phyloP scores from a whole-genome alignment of 2,329 filamentous ascomycete species.

The Zymoseptoria tritici region DNA sequence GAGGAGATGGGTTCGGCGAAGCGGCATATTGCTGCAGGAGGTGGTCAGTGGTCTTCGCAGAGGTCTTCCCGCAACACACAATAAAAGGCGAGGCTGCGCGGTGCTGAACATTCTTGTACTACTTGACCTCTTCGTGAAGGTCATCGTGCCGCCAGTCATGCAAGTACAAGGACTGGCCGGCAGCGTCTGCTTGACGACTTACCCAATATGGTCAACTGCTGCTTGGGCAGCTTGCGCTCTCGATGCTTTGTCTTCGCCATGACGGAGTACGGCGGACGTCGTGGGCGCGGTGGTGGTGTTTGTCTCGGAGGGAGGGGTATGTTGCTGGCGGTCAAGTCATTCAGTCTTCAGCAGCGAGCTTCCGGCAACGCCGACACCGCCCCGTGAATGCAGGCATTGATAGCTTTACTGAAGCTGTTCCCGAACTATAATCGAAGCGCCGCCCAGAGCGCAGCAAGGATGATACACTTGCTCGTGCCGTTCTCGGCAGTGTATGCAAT shows the following conservation, averaged over 20 bases:
- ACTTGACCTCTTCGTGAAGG: not conserved
- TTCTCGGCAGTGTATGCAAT: not conserved
- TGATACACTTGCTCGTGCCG: not conserved
- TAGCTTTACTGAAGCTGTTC: not conserved
- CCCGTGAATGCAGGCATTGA: not conserved
- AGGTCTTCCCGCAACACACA: not conserved
- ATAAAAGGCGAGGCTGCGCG: not conserved
- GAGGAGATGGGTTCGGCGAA: conserved; percentile 87
- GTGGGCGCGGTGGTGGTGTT: not conserved
- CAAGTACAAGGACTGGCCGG: too few species aligned
- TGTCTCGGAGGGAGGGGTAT: not conserved
- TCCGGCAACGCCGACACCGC: not conserved
- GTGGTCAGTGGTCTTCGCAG: conserved; percentile 9
- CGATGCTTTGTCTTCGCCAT: conserved; percentile 14
- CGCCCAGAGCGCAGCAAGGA: not conserved
- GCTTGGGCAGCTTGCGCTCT: conserved; percentile 57
- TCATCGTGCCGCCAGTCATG: not conserved
- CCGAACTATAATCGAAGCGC: not conserved
- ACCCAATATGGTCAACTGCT: conserved; percentile 75
- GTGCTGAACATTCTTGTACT: not conserved
- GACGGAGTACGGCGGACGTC: not conserved
- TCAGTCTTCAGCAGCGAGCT: not conserved
- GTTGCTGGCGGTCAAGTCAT: not conserved
- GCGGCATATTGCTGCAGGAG: conserved; percentile 69
- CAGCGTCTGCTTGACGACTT: conserved; percentile 2